These are phyloP conservation scores for Ilyonectria destructans DNA, from an alignment of 2,329 filamentous ascomycete species.

Conservation along the genomic window DNA sequence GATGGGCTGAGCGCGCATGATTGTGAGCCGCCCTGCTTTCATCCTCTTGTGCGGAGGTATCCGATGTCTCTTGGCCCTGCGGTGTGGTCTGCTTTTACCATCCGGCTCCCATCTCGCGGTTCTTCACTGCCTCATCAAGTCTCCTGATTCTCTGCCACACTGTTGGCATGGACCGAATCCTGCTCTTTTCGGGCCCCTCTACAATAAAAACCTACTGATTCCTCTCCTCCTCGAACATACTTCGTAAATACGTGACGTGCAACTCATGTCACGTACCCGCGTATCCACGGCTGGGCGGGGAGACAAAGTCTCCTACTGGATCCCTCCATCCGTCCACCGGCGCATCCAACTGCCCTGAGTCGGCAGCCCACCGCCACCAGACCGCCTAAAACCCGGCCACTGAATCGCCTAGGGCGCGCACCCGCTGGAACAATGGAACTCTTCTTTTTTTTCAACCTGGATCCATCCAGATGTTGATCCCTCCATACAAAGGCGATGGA, in stretches of 20 bases:
- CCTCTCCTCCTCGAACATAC: background rate
- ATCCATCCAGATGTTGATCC: background rate
- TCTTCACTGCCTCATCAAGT: conserved; percentile 14
- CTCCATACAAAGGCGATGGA: background rate
- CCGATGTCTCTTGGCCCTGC: background rate
- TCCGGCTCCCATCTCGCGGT: background rate
- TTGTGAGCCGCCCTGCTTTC: background rate
- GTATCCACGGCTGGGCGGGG: background rate
- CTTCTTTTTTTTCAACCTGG: conserved; percentile 14
- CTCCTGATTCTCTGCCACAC: conserved; percentile 17
- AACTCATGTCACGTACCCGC: background rate
- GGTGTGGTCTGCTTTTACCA: conserved; percentile 2
- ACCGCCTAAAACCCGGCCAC: conserved; percentile 28
- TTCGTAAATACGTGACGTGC: background rate
- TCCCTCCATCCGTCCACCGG: background rate
- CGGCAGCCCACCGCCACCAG: conserved; percentile 32
- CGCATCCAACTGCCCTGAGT: conserved; percentile 28
- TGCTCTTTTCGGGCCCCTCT: background rate
- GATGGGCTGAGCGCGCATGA: background rate
- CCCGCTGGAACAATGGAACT: conserved; percentile 36
- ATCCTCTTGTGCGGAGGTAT: background rate
- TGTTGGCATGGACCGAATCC: background rate
- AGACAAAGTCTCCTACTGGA: conserved; percentile 8
- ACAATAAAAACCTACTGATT: too few species aligned
- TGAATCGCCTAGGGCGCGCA: conserved; percentile 25